Evolutionary conservation across 495 filamentous ascomycete genomes (phyloP).

Genomic region (Penicillium herquei): DNA sequence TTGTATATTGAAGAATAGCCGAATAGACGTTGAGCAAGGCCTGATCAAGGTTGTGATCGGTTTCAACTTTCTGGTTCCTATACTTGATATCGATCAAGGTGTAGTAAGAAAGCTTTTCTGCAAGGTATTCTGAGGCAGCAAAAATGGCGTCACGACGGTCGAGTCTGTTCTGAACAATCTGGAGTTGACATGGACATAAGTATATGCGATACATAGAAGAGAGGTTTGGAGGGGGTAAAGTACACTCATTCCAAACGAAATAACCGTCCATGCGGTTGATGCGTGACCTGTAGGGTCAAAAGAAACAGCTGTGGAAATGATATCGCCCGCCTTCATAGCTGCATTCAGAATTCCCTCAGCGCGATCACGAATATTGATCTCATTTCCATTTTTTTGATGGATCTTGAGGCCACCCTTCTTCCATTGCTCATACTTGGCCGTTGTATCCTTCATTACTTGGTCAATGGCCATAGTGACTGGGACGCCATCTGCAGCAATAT

Average conservation of each 20-base stretch:
- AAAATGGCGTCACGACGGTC: constrained; percentile 13
- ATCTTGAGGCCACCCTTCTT: constrained; percentile 8
- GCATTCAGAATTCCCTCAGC: constrained; percentile 6
- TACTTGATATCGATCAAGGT: constrained; percentile 1
- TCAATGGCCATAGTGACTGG: not conserved
- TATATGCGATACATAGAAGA: not conserved
- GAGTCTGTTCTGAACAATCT: constrained; percentile 3
- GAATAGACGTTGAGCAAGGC: constrained; percentile 2
- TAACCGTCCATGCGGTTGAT: constrained; percentile 13
- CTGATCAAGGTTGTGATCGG: not conserved
- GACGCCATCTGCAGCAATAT: not conserved
- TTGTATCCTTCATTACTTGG: constrained; percentile 8
- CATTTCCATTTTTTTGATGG: not conserved
- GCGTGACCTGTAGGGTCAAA: constrained; percentile 16
- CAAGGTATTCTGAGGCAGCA: constrained; percentile 2
- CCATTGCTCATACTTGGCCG: constrained; percentile 6
- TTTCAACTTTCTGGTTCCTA: not conserved
- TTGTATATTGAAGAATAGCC: not conserved
- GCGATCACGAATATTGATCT: constrained; percentile 12
- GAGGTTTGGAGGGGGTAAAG: not conserved
- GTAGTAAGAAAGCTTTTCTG: not conserved
- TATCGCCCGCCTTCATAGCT: not conserved
- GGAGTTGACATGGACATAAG: not conserved
- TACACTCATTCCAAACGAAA: constrained; percentile 11
- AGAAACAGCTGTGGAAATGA: constrained; percentile 2